Evolutionary conservation across 2,329 filamentous ascomycete species (phyloP).

Genomic region (Cercospora sesami): DNA sequence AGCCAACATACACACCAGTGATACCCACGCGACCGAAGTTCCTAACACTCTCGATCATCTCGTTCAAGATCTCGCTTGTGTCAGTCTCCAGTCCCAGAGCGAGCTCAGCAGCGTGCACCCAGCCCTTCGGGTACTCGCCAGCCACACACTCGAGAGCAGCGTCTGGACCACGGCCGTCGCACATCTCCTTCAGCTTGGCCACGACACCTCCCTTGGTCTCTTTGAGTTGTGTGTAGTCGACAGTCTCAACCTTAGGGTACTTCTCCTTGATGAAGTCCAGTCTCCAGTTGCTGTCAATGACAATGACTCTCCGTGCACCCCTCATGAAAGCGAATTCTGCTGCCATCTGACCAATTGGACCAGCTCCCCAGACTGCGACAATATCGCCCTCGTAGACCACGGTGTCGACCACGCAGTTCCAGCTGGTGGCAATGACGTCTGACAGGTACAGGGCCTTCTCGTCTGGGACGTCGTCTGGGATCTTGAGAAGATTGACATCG

Average conservation of each 20-base stretch:
- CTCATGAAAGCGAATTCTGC: constrained; percentile 68
- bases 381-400: constrained; percentile 73
- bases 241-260: constrained; percentile 64
- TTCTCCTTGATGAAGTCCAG: constrained; percentile 67
- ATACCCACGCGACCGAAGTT: constrained; percentile 74
- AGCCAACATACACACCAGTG: constrained; percentile 69
- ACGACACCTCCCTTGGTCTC: constrained; percentile 62
- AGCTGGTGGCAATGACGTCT: constrained; percentile 76
- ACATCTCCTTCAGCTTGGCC: constrained; percentile 70
- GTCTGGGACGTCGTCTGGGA: constrained; percentile 77
- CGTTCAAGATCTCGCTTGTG: constrained; percentile 76
- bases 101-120: constrained; percentile 61
- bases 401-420: constrained; percentile 80
- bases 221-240: constrained; percentile 68
- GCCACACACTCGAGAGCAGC: constrained; percentile 68
- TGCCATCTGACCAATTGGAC: constrained; percentile 79
- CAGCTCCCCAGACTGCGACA: constrained; percentile 84
- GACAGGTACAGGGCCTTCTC: constrained; percentile 81
- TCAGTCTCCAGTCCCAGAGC: constrained; percentile 74
- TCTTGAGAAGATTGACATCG: constrained; percentile 76
- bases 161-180: constrained; percentile 68
- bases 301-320: constrained; percentile 72
- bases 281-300: constrained; percentile 73
- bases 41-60: constrained; percentile 73
- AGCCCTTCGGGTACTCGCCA: constrained; percentile 63